phyloP scores from a whole-genome alignment of 352 stramenopile genomes.

The Phytophthora syringae region DNA sequence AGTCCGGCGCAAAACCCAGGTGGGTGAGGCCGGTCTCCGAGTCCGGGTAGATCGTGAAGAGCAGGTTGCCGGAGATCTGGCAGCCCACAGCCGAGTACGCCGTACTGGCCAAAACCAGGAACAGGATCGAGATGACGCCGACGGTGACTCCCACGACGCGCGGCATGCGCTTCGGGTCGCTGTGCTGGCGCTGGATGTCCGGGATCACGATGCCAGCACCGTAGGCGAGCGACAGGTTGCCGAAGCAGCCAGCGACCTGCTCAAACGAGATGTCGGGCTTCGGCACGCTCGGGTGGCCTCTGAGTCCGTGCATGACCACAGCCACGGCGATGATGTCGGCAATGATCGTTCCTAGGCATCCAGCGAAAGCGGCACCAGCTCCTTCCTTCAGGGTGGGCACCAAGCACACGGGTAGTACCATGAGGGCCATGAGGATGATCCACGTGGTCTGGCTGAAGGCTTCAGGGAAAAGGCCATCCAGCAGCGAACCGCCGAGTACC shows the following conservation, averaged over 20 bases:
- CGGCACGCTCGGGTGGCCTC: constrained; percentile 19
- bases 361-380: constrained; percentile 39
- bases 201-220: constrained; percentile 59
- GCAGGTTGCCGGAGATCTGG: constrained; percentile 72
- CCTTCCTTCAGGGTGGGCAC: constrained; percentile 50
- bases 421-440: constrained; percentile 62
- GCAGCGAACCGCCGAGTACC: constrained; percentile 46
- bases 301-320: no score
- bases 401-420: constrained; percentile 48
- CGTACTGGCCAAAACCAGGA: constrained; percentile 35
- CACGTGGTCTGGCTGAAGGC: constrained; percentile 45
- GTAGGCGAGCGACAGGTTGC: constrained; percentile 64
- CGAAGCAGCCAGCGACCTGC: constrained; percentile 53
- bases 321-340: no score
- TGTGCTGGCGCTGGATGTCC: constrained; percentile 51
- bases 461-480: no score
- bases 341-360: no score
- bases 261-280: constrained; percentile 22
- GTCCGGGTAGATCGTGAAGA: constrained; percentile 70
- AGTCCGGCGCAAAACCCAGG: constrained; percentile 39
- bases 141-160: constrained; percentile 45
- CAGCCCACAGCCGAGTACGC: constrained; percentile 64
- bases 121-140: constrained; percentile 39
- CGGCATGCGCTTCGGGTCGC: constrained; percentile 45
- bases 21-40: constrained; percentile 31